phyloP scores from a whole-genome alignment of 495 filamentous ascomycete genomes.

The Podospora conica region DNA sequence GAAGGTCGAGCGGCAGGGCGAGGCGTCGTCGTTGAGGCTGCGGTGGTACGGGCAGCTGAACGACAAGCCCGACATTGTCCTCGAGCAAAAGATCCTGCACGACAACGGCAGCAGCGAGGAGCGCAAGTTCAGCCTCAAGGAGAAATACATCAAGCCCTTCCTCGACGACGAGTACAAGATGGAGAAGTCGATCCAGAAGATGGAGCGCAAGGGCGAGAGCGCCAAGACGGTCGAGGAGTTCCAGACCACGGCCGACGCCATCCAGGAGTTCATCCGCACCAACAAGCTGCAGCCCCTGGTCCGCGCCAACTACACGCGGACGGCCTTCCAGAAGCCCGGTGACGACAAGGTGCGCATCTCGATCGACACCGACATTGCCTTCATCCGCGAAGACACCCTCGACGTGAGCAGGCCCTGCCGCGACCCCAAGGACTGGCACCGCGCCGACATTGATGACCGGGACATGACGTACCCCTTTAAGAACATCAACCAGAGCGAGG shows the following conservation, averaged over 20 bases:
- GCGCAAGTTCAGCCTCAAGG: slow-evolving; percentile 76
- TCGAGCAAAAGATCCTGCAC: slow-evolving; percentile 84
- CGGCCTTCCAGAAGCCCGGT: slow-evolving; percentile 92
- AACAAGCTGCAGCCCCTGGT: slow-evolving; percentile 77
- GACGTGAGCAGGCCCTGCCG: slow-evolving; percentile 81
- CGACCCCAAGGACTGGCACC: slow-evolving; percentile 84
- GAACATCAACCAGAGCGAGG: slow-evolving; percentile 80
- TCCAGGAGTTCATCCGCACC: slow-evolving; percentile 74
- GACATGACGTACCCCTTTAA: slow-evolving; percentile 82
- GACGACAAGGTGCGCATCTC: slow-evolving; percentile 87
- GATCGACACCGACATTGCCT: slow-evolving; percentile 84
- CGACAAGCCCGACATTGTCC: slow-evolving; percentile 65
- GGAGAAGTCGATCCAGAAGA: slow-evolving; percentile 82
- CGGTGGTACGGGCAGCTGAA: slow-evolving; percentile 88
- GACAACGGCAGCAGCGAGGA: slow-evolving; percentile 71
- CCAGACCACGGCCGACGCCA: slow-evolving; percentile 62
- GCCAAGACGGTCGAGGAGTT: slow-evolving; percentile 61
- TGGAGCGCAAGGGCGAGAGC: slow-evolving; percentile 59
- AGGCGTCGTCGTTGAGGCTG: slow-evolving; percentile 76
- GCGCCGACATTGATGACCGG: slow-evolving; percentile 75
- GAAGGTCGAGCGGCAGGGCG: slow-evolving; percentile 70
- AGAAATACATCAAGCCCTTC: slow-evolving; percentile 88
- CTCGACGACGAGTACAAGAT: slow-evolving; percentile 82
- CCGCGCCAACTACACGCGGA: slow-evolving; percentile 87
- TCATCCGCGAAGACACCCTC: slow-evolving; percentile 87